Evolutionary conservation across 1,284 basidiomycete species (phyloP).

Genomic region (Boletus albobrunnescens): DNA sequence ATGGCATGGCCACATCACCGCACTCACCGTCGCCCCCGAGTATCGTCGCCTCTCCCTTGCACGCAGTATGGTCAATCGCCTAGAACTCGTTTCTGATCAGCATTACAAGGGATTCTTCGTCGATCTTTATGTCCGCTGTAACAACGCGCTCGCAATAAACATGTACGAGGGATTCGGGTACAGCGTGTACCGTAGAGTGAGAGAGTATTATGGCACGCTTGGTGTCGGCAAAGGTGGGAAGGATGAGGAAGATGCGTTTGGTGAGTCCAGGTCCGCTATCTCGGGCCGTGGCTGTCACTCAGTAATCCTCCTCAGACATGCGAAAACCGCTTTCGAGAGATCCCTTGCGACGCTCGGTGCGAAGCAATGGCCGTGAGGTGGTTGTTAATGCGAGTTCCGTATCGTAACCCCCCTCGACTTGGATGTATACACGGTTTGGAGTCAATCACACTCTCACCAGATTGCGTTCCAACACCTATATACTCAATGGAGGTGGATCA

Average conservation of each 20-base stretch:
- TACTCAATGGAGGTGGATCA: conserved; percentile 59
- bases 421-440: conserved; percentile 7
- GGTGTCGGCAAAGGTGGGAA: conserved; percentile 62
- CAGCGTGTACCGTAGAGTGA: conserved; percentile 79
- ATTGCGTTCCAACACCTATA: conserved; percentile 25
- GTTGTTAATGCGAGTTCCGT: conserved; percentile 69
- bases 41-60: conserved; percentile 84
- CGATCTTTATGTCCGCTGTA: conserved; percentile 86
- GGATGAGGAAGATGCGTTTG: conserved; percentile 89
- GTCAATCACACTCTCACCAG: conserved; percentile 3
- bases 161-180: conserved; percentile 90
- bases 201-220: conserved; percentile 81
- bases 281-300: conserved; percentile 4
- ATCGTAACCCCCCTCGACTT: conserved; percentile 37
- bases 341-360: conserved; percentile 55
- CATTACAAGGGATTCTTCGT: conserved; percentile 81
- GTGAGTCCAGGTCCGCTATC: conserved; percentile 46
- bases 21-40: conserved; percentile 86
- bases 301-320: conserved; percentile 70
- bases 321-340: conserved; percentile 76
- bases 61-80: conserved; percentile 74
- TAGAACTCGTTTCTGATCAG: conserved; percentile 78
- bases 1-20: conserved; percentile 90
- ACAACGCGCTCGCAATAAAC: conserved; percentile 69
- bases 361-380: conserved; percentile 69